Evolutionary conservation across 2,329 filamentous ascomycete genomes (phyloP), one percentile per base, ranked within the genome.

Genomic region (Periconia sp.): DNA sequence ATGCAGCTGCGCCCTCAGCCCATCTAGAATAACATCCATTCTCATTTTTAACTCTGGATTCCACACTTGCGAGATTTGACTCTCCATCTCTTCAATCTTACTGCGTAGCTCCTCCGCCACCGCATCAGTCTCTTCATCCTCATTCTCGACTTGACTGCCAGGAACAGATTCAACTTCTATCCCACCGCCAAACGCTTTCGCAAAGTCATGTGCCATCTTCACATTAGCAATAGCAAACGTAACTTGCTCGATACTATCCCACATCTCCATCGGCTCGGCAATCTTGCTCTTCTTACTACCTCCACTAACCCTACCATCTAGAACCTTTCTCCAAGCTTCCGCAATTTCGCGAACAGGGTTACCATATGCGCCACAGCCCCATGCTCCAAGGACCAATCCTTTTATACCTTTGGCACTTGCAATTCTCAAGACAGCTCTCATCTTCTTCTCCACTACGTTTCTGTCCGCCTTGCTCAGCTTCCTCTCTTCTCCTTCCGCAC

Each of bases 311-410:
- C 2, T 13, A 24, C 31, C 12, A 37, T 43, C 21, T 4, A 68
- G 23, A 4, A 64, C 61, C 44, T 68, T 74, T 46, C 70, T 72
- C 77, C 83, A 87, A 1, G 78, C 74, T 13, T 70, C 66, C 11
- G 83, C 82, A 21, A 86, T 68, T 61, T 86, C 81, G 1, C 67
- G 67, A 0, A 83, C 76, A 0, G 83, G 84, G 48, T 86, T 86
- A 0, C 81, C 82, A 43, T 84, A 83, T 0, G 81, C 81, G 3
- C 83, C 83, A 46, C 82, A 85, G 0, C 84, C 84, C 82, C 83
- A 86, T 0, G 83, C 82, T 0, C 84, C 84, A 0, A 86, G 69
- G 0, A 87, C 78, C 0, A 86, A 54, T 41, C 69, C 76, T 25
- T 66, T 71, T 4, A 72, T 71, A 0, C 78, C 76, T 43, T 66